Evolutionary conservation across 2,329 filamentous ascomycete species (phyloP).

Genomic region (Hypoxylon rubiginosum): DNA sequence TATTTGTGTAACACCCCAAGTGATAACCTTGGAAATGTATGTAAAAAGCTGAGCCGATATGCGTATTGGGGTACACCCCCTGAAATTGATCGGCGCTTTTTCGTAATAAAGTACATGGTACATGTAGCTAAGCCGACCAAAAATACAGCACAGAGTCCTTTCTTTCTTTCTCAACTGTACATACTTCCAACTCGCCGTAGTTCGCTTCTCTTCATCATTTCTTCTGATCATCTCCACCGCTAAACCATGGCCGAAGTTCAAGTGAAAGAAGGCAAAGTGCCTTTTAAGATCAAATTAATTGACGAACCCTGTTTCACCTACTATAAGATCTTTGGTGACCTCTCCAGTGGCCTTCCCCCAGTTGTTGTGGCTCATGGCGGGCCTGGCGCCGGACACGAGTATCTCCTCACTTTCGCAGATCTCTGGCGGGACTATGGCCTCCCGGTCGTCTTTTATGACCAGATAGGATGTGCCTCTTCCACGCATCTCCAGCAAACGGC

Average conservation of each 20-base stretch:
- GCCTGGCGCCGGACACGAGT: slow-evolving; percentile 41
- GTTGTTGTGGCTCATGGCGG: slow-evolving; percentile 35
- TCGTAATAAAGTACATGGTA: no score
- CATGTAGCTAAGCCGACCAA: no score
- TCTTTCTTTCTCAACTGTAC: no score
- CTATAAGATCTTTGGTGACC: slow-evolving; percentile 39
- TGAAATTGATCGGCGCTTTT: no score
- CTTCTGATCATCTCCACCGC: background rate
- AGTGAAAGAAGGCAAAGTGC: slow-evolving; percentile 28
- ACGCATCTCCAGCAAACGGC: slow-evolving; percentile 36
- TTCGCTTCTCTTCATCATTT: background rate
- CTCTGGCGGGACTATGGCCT: slow-evolving; percentile 32
- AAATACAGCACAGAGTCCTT: no score
- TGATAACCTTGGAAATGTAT: no score
- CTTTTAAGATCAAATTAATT: slow-evolving; percentile 30
- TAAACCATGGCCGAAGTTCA: slow-evolving; percentile 19
- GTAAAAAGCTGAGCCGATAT: no score
- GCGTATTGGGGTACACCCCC: no score
- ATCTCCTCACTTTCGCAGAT: slow-evolving; percentile 28
- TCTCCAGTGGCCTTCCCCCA: slow-evolving; percentile 23
- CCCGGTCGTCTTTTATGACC: slow-evolving; percentile 41
- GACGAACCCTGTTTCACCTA: slow-evolving; percentile 31
- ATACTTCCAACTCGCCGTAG: background rate
- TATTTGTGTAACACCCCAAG: no score
- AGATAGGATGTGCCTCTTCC: slow-evolving; percentile 41